Conservation (phyloP, 1,284 basidiomycete species). For the Albatrellus sp. region DNA sequence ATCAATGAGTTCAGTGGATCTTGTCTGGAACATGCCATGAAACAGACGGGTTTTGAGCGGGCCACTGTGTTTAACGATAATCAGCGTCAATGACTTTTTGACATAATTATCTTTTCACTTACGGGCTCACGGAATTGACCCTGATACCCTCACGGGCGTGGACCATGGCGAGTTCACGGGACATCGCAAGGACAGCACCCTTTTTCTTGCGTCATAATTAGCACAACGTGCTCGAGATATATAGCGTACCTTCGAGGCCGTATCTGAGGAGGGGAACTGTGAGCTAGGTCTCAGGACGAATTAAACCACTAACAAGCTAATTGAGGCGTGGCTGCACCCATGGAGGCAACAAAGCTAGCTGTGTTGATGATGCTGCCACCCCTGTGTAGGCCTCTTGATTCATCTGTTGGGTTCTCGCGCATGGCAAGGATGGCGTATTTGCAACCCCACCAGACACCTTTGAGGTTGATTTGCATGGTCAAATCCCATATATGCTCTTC, state of each 20-base stretch:
- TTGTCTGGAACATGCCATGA: neutral
- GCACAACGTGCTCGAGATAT: neutral
- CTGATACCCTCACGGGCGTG: constrained; percentile 95
- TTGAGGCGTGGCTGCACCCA: constrained; percentile 94
- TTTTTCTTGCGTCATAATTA: constrained; percentile 17
- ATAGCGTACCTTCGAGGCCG: constrained; percentile 64
- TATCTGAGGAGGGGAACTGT: constrained; percentile 35
- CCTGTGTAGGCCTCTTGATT: constrained; percentile 62
- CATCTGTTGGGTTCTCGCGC: constrained; percentile 81
- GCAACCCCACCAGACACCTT: constrained; percentile 98
- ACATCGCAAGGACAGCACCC: constrained; percentile 97
- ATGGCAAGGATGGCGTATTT: constrained; percentile 95
- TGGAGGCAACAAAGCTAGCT: constrained; percentile 86
- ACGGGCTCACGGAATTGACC: constrained; percentile 93
- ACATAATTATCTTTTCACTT: constrained; percentile 23
- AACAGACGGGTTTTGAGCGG: constrained; percentile 80
- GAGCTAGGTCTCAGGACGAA: constrained; percentile 1
- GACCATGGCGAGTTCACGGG: constrained; percentile 92
- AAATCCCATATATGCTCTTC: constrained; percentile 95
- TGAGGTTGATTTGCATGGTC: constrained; percentile 90
- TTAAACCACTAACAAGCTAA: constrained; percentile 65
- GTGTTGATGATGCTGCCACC: constrained; percentile 97
- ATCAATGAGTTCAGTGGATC: neutral
- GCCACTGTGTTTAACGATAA: constrained; percentile 37
- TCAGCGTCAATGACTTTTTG: neutral